Evolutionary conservation across 2,329 filamentous ascomycete species (phyloP), one percentile per base, ranked within the genome.

Genomic region (Alternaria angustiovoidea): DNA sequence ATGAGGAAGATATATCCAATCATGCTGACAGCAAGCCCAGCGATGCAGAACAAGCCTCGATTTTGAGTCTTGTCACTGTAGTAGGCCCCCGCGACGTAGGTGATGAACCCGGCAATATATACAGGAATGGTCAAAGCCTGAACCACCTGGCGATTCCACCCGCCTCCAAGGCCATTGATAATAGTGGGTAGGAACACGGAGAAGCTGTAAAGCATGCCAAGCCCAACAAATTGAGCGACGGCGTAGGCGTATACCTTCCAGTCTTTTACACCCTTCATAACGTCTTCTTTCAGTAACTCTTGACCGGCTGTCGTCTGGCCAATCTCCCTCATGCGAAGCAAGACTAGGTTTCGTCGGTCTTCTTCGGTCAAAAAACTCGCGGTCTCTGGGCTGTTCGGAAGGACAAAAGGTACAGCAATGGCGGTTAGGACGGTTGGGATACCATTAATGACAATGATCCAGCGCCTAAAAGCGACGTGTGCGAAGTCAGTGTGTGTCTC

Each of bases 1-100:
- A 71, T 68, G 8, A 71, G 61, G 49, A 87, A 79, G 16, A 81
- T 79, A 65, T 86, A 87, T 0, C 84, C 85, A 1, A 82, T 68
- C 24, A 82, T 77, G 18, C 81, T 82, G 3, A 85, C 65, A 22
- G 66, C 28, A 9, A 68, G 65, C 4, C 70, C 67, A 2, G 60
- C 59, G 14, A 72, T 59, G 38, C 73, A 67, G 61, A 72, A 76
- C 14, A 74, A 59, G 12, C 69, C 73, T 34, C 72, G 62, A 14
- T 68, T 66, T 14, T 75, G 68, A 6, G 66, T 69, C 44, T 67
- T 66, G 38, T 76, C 73, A 53, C 65, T 68, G 18, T 65, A 56
- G 39, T 61, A 76, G 9, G 75, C 73, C 28, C 59, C 55, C 11
- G 54, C 42, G 12, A 76, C 66, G 42, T 73, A 73, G 16, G 71